Conservation (phyloP, 2,329 filamentous ascomycete species). For the Cryphonectria carpinicola region DNA sequence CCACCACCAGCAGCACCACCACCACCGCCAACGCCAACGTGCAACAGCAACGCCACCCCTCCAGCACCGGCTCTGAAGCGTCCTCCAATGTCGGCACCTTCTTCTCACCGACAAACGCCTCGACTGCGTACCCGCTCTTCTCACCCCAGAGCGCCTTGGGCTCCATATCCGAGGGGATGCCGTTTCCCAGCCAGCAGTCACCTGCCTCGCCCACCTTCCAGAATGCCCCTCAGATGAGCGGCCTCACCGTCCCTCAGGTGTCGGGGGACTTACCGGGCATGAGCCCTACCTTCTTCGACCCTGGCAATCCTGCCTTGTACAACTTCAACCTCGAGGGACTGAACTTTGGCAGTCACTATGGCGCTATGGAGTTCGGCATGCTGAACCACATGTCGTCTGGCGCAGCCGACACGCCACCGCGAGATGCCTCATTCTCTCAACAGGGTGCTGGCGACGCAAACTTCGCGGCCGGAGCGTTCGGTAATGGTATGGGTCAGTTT, state of each 20-base stretch:
- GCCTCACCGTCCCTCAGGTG: conserved; percentile 54
- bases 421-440: conserved; percentile 56
- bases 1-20: conserved; percentile 42
- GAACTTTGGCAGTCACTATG: conserved; percentile 96
- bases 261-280: conserved; percentile 56
- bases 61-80: conserved; percentile 51
- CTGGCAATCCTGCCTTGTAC: conserved; percentile 88
- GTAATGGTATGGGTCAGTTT: conserved; percentile 55
- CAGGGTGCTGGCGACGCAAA: conserved; percentile 42
- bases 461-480: conserved; percentile 53
- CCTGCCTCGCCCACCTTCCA: conserved; percentile 77
- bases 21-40: conserved; percentile 33
- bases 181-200: conserved; percentile 69
- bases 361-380: conserved; percentile 94
- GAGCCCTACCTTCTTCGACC: conserved; percentile 73
- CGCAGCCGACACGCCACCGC: conserved; percentile 76
- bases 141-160: conserved; percentile 51
- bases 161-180: conserved; percentile 51
- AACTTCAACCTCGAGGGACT: conserved; percentile 95
- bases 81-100: conserved; percentile 47
- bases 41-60: conserved; percentile 46
- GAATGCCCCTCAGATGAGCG: conserved; percentile 50
- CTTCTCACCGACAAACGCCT: conserved; percentile 51
- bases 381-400: conserved; percentile 95
- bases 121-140: conserved; percentile 56